These are phyloP conservation scores for Prunus mume DNA, from an alignment of 306 rosid species.

Conservation along the genomic window DNA sequence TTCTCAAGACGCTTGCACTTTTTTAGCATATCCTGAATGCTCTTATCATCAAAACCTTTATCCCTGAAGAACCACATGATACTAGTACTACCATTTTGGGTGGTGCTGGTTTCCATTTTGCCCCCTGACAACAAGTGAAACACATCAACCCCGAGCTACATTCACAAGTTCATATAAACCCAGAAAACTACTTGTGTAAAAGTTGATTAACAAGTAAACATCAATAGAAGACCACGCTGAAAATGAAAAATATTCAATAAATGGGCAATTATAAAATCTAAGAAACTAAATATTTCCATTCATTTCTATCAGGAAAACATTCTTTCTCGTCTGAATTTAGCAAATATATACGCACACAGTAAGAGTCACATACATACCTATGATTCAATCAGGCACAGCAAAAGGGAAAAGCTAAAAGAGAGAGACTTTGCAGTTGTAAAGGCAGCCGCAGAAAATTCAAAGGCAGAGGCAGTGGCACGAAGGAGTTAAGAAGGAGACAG, in stretches of 20 bases:
- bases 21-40: conserved; percentile 57
- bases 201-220: not conserved
- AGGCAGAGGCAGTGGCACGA: not conserved
- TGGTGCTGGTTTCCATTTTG: conserved; percentile 46
- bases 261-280: not conserved
- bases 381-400: conserved; percentile 6
- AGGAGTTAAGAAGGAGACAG: not conserved
- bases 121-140: conserved; percentile 30
- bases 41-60: conserved; percentile 81
- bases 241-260: not conserved
- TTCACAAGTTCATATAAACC: not conserved
- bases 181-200: not conserved
- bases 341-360: not conserved
- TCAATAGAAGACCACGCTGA: not conserved
- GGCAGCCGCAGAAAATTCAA: not conserved
- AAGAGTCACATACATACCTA: conserved; percentile 20
- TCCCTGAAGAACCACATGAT: conserved; percentile 93
- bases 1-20: conserved; percentile 75
- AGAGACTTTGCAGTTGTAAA: not conserved
- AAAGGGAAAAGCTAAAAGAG: not conserved
- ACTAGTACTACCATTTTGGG: conserved; percentile 44
- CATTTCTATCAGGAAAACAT: not conserved
- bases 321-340: not conserved
- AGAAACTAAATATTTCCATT: not conserved
- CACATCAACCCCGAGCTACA: not conserved